These are phyloP conservation scores for Chaetomium tenue DNA, from an alignment of 495 filamentous ascomycete species.

Conservation along the genomic window DNA sequence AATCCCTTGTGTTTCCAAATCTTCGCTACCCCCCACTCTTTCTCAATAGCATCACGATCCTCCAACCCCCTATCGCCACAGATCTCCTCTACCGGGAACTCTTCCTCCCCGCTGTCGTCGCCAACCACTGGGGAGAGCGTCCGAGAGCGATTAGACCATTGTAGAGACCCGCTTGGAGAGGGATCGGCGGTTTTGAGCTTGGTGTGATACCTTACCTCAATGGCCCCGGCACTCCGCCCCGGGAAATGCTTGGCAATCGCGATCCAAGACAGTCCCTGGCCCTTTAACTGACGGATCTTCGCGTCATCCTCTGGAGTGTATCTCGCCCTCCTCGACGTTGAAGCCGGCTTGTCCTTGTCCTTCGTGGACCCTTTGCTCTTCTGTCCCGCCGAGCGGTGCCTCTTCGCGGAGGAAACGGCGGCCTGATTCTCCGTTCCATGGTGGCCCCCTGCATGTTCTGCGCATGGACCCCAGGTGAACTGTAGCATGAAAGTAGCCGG, in stretches of 20 bases:
- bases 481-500: background rate
- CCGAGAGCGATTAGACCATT: background rate
- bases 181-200: background rate
- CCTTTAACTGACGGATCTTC: slow-evolving; percentile 1
- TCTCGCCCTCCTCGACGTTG: slow-evolving; percentile 6
- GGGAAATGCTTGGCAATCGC: background rate
- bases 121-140: background rate
- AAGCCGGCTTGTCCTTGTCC: background rate
- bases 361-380: background rate
- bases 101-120: background rate
- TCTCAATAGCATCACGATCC: too few relatives aligned
- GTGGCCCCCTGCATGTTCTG: background rate
- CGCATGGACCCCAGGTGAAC: background rate
- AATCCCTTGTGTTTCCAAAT: background rate
- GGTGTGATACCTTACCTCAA: background rate
- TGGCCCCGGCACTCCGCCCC: background rate
- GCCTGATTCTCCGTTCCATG: background rate
- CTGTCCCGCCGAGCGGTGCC: background rate
- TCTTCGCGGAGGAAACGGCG: background rate
- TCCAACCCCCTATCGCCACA: too few relatives aligned
- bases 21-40: background rate
- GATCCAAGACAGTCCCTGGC: background rate
- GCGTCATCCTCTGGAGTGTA: background rate
- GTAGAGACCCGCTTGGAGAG: background rate
- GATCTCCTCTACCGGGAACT: too few relatives aligned